Percentiles rank a stretch among this genome's conserved stretches.
phyloP scores from a whole-genome alignment of 169 alveolate species.

The Eimeria brunetti region DNA sequence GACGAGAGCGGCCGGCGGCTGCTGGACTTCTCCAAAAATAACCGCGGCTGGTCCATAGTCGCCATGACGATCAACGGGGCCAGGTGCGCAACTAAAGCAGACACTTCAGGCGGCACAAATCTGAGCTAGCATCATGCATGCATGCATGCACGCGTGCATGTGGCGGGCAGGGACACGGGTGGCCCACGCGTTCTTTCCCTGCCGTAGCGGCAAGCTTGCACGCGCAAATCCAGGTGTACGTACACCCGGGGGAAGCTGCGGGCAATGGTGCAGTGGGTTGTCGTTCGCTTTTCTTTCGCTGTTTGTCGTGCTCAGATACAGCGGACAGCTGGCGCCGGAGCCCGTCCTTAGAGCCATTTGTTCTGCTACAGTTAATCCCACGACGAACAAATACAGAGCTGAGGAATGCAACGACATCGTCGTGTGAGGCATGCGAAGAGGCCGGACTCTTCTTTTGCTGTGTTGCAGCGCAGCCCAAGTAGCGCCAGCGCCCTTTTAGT shows the following conservation, averaged over 20 bases:
- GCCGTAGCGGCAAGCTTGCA: neutral
- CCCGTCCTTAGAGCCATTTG: constrained; percentile 72
- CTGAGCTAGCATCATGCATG: neutral
- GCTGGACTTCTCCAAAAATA: constrained; percentile 63
- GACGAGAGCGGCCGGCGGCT: constrained; percentile 58
- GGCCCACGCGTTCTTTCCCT: neutral
- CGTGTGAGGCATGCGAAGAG: constrained; percentile 19
- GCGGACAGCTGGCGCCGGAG: constrained; percentile 70
- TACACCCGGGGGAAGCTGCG: neutral
- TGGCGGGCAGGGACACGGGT: too few species aligned
- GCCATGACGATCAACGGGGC: constrained; percentile 74
- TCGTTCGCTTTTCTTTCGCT: neutral
- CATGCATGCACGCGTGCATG: neutral
- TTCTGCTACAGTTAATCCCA: constrained; percentile 63
- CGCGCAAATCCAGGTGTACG: neutral
- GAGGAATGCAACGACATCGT: constrained; percentile 69
- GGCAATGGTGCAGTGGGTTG: neutral
- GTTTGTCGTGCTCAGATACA: constrained; percentile 28
- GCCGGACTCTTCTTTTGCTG: neutral
- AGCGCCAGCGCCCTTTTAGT: neutral
- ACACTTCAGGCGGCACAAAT: neutral
- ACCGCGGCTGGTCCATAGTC: constrained; percentile 67
- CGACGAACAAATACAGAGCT: constrained; percentile 43
- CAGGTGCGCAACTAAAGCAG: constrained; percentile 8
- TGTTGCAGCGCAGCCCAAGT: constrained; percentile 14